These are phyloP conservation scores for Coniochaeta hoffmannii DNA, from an alignment of 2,329 filamentous ascomycete genomes.

Conservation along the genomic window DNA sequence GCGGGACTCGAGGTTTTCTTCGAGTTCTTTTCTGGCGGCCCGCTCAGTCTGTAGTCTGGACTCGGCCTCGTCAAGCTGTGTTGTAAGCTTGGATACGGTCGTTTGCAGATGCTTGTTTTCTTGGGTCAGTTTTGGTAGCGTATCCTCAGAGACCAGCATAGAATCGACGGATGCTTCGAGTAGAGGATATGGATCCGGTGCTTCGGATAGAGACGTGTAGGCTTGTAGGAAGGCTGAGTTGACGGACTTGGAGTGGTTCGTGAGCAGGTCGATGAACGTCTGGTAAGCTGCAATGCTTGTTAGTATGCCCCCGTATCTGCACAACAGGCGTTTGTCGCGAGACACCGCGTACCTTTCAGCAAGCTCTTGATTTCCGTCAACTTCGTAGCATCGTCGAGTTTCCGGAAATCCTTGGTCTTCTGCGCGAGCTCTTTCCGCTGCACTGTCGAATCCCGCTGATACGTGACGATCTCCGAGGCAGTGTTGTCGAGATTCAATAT, in stretches of 20 bases:
- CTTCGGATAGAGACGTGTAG: constrained; percentile 90
- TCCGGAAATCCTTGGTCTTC: constrained; percentile 97
- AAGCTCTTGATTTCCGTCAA: constrained; percentile 82
- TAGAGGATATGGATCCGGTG: constrained; percentile 90
- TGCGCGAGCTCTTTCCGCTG: constrained; percentile 97
- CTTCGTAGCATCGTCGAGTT: constrained; percentile 83
- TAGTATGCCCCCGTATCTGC: constrained; percentile 7
- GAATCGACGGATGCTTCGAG: constrained; percentile 95
- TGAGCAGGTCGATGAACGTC: constrained; percentile 91
- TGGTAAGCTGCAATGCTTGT: constrained; percentile 66
- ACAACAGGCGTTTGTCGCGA: background rate
- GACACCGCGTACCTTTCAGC: constrained; percentile 58
- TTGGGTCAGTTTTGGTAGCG: constrained; percentile 76
- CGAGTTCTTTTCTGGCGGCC: constrained; percentile 62
- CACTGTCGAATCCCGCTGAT: constrained; percentile 91
- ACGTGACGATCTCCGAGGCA: constrained; percentile 88
- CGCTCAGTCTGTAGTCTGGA: constrained; percentile 72
- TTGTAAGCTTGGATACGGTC: constrained; percentile 65
- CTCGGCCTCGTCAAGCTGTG: constrained; percentile 78
- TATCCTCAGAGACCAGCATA: constrained; percentile 85
- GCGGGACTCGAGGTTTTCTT: constrained; percentile 68
- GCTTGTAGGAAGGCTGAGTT: constrained; percentile 89
- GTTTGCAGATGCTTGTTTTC: constrained; percentile 86
- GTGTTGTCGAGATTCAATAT: constrained; percentile 83
- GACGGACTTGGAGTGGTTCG: constrained; percentile 90